A percentile compares a stretch with the other conserved stretches of the same genome.
Evolutionary conservation across 2,329 filamentous ascomycete genomes (phyloP).

Genomic region (Diatrype stigma): DNA sequence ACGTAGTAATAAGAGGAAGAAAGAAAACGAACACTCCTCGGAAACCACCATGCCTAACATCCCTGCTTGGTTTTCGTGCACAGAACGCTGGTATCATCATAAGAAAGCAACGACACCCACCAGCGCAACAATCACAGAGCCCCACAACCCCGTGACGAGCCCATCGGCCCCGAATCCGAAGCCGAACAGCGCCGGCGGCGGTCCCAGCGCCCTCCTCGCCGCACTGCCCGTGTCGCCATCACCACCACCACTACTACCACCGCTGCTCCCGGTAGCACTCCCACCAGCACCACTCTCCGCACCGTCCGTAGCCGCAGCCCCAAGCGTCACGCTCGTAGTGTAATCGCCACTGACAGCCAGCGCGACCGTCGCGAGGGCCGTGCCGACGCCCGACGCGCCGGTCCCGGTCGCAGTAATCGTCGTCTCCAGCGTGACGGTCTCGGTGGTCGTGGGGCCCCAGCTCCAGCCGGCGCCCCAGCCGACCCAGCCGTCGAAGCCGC

Average conservation of each 20-base stretch:
- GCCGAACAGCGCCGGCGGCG: not conserved
- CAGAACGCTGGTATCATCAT: too few relatives aligned
- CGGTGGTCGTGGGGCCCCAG: conserved; percentile 32
- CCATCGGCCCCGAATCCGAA: not conserved
- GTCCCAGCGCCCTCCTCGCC: not conserved
- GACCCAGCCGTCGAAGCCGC: conserved; percentile 35
- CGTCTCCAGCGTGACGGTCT: conserved; percentile 31
- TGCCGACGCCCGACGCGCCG: conserved; percentile 22
- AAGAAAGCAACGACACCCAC: not conserved
- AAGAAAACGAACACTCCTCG: too few relatives aligned
- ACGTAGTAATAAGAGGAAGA: too few relatives aligned
- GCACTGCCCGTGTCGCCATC: not conserved
- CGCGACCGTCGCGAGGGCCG: conserved; percentile 23
- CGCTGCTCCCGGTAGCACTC: too few relatives aligned
- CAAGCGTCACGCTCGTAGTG: conserved; percentile 25
- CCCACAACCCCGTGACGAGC: not conserved
- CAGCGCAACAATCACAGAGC: not conserved
- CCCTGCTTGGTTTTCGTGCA: too few relatives aligned
- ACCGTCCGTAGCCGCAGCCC: too few relatives aligned
- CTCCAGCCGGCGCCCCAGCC: conserved; percentile 39
- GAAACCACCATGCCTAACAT: too few relatives aligned
- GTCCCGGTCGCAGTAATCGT: conserved; percentile 8
- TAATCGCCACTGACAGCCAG: conserved; percentile 29
- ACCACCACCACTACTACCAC: conserved; percentile 4
- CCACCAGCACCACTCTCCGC: not conserved